A percentile compares a stretch with the other conserved stretches of the same genome.
These are phyloP conservation scores for Podaxis mareebaensis DNA, from an alignment of 768 basidiomycete species.

Conservation along the genomic window DNA sequence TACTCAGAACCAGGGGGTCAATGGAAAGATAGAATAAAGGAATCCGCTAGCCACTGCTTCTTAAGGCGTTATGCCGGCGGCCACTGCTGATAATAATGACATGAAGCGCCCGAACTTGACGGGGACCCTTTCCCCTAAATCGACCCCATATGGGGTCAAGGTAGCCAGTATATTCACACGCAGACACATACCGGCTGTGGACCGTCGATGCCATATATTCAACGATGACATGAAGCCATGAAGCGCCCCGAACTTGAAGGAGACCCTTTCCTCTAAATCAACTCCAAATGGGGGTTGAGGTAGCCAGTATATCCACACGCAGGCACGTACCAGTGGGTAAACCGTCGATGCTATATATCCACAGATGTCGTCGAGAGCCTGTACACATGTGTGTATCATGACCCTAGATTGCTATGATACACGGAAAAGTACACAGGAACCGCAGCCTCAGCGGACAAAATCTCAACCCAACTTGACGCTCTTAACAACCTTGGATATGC, in stretches of 20 bases:
- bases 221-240: not conserved
- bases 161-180: too few species aligned
- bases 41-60: not conserved
- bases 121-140: too few species aligned
- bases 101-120: not conserved
- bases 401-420: too few species aligned
- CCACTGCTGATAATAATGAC: too few species aligned
- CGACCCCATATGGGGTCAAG: too few species aligned
- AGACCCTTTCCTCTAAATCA: not conserved
- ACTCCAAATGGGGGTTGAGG: not conserved
- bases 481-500: slow-evolving; percentile 91
- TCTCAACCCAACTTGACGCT: slow-evolving; percentile 66
- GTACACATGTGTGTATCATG: too few species aligned
- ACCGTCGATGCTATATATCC: not conserved
- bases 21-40: not conserved
- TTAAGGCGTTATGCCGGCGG: not conserved
- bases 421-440: too few species aligned
- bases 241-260: not conserved
- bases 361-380: not conserved
- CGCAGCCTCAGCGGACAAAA: not conserved
- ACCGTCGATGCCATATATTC: not conserved
- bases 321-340: not conserved
- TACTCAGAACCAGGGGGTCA: not conserved
- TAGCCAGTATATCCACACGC: not conserved
- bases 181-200: too few species aligned